Evolutionary conservation across 1,139 yeast species (phyloP), one percentile per base, ranked within the genome.

Genomic region (Taphrina pruni): DNA sequence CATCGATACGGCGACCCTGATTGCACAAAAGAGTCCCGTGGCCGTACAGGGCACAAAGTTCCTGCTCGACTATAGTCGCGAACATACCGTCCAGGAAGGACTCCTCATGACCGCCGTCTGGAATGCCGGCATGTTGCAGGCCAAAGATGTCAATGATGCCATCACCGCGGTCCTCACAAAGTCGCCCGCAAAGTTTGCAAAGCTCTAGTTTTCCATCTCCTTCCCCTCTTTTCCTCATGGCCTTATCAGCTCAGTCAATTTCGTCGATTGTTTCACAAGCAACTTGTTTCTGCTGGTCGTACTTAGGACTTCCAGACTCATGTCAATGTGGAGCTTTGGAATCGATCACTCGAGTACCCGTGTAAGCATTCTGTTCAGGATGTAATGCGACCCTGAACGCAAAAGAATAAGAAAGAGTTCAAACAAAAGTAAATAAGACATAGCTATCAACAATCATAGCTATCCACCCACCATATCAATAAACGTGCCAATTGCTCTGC

Each of bases 31-130:
- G 76, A 81, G 83, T 48, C 83, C 81, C 11, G 87, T 89, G 80
- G 91, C 91, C 26, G 81, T 89, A 56, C 82, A 78, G 72, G 95
- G 94, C 36, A 85, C 90, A 17, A 89, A 89, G 78, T 81, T 80
- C 69, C 78, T 84, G 68, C 76, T 89, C 73, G 87, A 87, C 72
- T 82, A 81, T 68, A 84, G 88, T 69, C 74, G 83, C 32, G 83
- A 84, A 72, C 82, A 79, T 14, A 69, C 79, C 35, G 83, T 82
- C 26, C 79, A 79, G 38, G 81, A 83, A 46, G 88, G 73, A 14
- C 65, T 72, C 45, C 70, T 65, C 20, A 71, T 68, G 61, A 70
- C 72, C 17, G 73, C 72, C 8, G 70, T 71, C 26, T 71, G 73
- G 72, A 72, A 72, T 41, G 70, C 73, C 50, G 17, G 51, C 57